Conservation (phyloP, 1,139 yeast species). For the Yamadazyma dendronema region DNA sequence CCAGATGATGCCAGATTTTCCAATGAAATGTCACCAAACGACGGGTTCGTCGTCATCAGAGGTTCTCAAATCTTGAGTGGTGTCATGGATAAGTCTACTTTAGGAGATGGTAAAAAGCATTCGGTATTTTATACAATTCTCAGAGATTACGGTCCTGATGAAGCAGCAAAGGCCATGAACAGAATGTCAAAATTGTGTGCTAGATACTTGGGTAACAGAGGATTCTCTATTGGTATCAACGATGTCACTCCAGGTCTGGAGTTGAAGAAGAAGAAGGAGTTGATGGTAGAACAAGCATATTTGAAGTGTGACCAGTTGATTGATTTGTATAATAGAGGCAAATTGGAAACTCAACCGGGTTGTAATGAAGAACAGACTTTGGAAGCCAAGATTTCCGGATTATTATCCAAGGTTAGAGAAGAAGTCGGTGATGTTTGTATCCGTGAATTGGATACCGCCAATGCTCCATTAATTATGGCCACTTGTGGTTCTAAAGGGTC, state of each 20-base stretch:
- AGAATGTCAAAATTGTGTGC: slow-evolving; percentile 98
- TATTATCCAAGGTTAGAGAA: slow-evolving; percentile 94
- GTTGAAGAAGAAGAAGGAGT: slow-evolving; percentile 75
- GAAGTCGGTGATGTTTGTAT: slow-evolving; percentile 99
- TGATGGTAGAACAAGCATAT: slow-evolving; percentile 89
- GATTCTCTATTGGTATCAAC: slow-evolving; percentile 94
- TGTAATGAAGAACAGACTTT: slow-evolving; percentile 97
- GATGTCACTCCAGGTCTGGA: slow-evolving; percentile 94
- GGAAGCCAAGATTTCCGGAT: slow-evolving; percentile 96
- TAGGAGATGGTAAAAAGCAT: slow-evolving; percentile 98
- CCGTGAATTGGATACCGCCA: slow-evolving; percentile 80
- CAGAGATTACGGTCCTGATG: slow-evolving; percentile 93
- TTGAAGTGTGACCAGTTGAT: slow-evolving; percentile 90
- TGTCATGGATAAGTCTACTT: slow-evolving; percentile 92
- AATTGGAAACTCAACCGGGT: slow-evolving; percentile 97
- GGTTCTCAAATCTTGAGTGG: slow-evolving; percentile 90
- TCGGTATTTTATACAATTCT: slow-evolving; percentile 93
- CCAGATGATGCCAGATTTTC: slow-evolving; percentile 58
- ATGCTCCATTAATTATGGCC: slow-evolving; percentile 98
- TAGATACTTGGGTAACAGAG: slow-evolving; percentile 88
- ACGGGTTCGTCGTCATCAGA: slow-evolving; percentile 87
- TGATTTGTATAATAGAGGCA: slow-evolving; percentile 75
- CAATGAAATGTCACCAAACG: slow-evolving; percentile 96
- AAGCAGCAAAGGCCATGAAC: slow-evolving; percentile 95
- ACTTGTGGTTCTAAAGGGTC: slow-evolving; percentile 99